Evolutionary conservation across 345 rosid species (phyloP).

Genomic region (Camelina laxa): DNA sequence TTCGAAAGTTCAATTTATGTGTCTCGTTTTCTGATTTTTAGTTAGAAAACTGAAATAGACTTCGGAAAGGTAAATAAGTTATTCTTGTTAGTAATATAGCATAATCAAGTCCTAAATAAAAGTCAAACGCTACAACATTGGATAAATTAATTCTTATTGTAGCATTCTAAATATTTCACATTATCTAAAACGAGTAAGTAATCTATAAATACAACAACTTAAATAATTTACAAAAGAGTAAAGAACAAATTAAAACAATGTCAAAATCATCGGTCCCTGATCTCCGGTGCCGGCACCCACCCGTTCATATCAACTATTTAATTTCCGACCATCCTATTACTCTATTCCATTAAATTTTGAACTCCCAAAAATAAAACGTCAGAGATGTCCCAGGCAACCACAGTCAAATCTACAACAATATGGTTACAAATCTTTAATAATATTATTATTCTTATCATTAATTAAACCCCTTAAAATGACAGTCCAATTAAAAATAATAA

Average conservation of each 20-base stretch:
- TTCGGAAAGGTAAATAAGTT: background rate
- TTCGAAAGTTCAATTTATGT: background rate
- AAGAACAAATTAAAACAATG: slow-evolving; percentile 8
- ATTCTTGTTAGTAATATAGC: background rate
- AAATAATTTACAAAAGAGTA: background rate
- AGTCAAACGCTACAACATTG: slow-evolving; percentile 4
- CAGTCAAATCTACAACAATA: slow-evolving; percentile 36
- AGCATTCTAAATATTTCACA: background rate
- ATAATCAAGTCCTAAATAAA: slow-evolving; percentile 6
- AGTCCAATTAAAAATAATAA: slow-evolving; percentile 25
- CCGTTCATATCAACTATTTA: slow-evolving; percentile 27
- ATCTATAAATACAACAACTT: slow-evolving; percentile 15
- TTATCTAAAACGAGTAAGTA: background rate
- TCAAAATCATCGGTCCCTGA: slow-evolving; percentile 37
- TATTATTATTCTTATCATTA: slow-evolving; percentile 7
- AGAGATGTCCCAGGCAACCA: slow-evolving; percentile 36
- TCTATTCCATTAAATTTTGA: slow-evolving; percentile 17
- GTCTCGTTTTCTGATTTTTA: background rate
- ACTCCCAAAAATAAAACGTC: slow-evolving; percentile 36
- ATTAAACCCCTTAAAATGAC: slow-evolving; percentile 35
- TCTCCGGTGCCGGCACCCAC: slow-evolving; percentile 45
- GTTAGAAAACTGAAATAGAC: background rate
- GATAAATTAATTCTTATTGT: background rate
- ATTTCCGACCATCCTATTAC: slow-evolving; percentile 38
- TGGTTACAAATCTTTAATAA: slow-evolving; percentile 18